A percentile compares a stretch with the other conserved stretches of the same genome.
phyloP scores from a whole-genome alignment of 2,329 filamentous ascomycete genomes.

The Periconia digitata region DNA sequence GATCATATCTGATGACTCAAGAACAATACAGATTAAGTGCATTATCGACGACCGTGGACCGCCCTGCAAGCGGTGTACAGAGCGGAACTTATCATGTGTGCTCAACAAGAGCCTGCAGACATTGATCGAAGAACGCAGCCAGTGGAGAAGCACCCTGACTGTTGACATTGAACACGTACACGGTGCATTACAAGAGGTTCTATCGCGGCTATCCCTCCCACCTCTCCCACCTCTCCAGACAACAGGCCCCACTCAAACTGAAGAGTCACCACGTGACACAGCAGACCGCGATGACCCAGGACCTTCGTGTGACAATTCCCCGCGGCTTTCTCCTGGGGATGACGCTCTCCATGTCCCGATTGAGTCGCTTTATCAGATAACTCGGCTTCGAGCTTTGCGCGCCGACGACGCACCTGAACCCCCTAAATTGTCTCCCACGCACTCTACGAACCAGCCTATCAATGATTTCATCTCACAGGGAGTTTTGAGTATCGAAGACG shows the following conservation, averaged over 20 bases:
- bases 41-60: slow-evolving; percentile 55
- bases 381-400: slow-evolving; percentile 40
- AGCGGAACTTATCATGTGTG: slow-evolving; percentile 53
- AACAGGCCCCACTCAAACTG: slow-evolving; percentile 7
- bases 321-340: slow-evolving; percentile 30
- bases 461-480: slow-evolving; percentile 55
- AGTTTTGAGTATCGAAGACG: slow-evolving; percentile 47
- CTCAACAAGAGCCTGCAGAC: slow-evolving; percentile 56
- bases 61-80: slow-evolving; percentile 53
- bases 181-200: slow-evolving; percentile 44
- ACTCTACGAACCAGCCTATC: slow-evolving; percentile 15
- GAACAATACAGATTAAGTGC: slow-evolving; percentile 50
- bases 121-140: slow-evolving; percentile 49
- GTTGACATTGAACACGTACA: slow-evolving; percentile 35
- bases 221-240: slow-evolving; percentile 40
- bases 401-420: slow-evolving; percentile 47
- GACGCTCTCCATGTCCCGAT: slow-evolving; percentile 42
- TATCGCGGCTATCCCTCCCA: slow-evolving; percentile 43
- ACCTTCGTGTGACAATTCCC: slow-evolving; percentile 35
- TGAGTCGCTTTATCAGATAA: slow-evolving; percentile 54
- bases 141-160: slow-evolving; percentile 31
- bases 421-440: slow-evolving; percentile 9
- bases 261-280: slow-evolving; percentile 31
- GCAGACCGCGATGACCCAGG: slow-evolving; percentile 40
- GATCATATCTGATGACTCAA: too few species aligned